Evolutionary conservation across 176 grass and related monocot genomes (phyloP).

Genomic region (Musa itinerans): DNA sequence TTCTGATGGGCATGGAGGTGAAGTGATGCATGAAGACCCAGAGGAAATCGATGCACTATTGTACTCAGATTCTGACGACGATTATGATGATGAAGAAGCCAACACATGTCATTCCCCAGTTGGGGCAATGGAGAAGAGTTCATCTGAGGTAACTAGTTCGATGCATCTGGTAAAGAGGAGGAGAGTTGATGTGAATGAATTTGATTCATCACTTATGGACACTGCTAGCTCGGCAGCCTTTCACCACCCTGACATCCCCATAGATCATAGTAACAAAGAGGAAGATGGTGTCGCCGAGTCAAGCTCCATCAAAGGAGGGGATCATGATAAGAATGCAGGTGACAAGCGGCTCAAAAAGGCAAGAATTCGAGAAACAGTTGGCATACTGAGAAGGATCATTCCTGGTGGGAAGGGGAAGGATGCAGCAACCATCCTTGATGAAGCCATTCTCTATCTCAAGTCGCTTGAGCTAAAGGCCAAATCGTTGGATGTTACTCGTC

Average conservation of each 20-base stretch:
- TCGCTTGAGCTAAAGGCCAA: constrained; percentile 77
- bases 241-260: constrained; percentile 5
- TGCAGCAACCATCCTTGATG: constrained; percentile 61
- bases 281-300: constrained; percentile 34
- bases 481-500: constrained; percentile 38
- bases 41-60: constrained; percentile 82
- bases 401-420: constrained; percentile 71
- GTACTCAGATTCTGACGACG: constrained; percentile 63
- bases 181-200: constrained; percentile 28
- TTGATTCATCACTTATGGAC: constrained; percentile 60
- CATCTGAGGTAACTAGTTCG: constrained; percentile 32
- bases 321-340: constrained; percentile 24
- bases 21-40: constrained; percentile 71
- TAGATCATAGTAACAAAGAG: constrained; percentile 23
- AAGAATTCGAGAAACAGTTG: constrained; percentile 78
- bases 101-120: constrained; percentile 21
- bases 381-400: constrained; percentile 60
- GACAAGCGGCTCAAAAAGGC: constrained; percentile 42
- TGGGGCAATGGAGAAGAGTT: constrained; percentile 28
- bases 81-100: constrained; percentile 20
- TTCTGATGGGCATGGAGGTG: constrained; percentile 35
- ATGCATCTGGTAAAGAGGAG: constrained; percentile 48
- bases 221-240: constrained; percentile 59
- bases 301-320: constrained; percentile 46
- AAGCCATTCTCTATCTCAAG: constrained; percentile 82